Evolutionary conservation across 768 basidiomycete genomes (phyloP), one percentile per base, ranked within the genome.

Genomic region (Coprinopsis cinerea): DNA sequence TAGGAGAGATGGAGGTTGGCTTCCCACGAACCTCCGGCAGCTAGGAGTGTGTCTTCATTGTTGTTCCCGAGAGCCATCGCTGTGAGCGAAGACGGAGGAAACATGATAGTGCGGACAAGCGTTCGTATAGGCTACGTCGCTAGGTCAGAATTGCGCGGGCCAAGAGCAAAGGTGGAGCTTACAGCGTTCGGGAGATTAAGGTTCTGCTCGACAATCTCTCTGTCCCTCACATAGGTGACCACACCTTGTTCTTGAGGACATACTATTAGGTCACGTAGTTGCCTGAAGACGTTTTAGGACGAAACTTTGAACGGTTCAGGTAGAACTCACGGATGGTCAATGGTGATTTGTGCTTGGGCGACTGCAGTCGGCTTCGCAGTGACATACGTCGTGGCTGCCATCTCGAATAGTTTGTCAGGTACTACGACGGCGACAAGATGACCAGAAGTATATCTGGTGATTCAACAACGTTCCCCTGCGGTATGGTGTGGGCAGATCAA

Each of bases 241-340:
- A 82, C 60, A 2, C 85, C 84, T 11, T 75, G 67, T 54, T 82
- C 77, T 4, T 78, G 70, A 1, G 87, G 88, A 63, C 86, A 88
- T 52, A 86, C 77, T 44, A 90, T 66, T 43, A 92, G 78, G 67
- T 92, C 88, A 28, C 88, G 77, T 24, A 92, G 70, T 66, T 92
- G 88, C 23, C 85, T 87, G 34, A 9, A 9, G 11, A 39, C 11
- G 36, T 32, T 32, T 15, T 32, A 15, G 30, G 30, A 32, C 7
- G 11, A 39, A 6, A 9, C 9, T 39, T 18, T 39, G 36, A 10
- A 39, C 17, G 17, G 10, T 10, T 39, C 17, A 18, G 10, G 30
- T 22, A 20, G 39, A 7, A 47, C 51, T 46, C 45, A 52, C 51
- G 51, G 51, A 41, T 52, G 51, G 51, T 52, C 51, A 20, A 52